These are phyloP conservation scores for Gigaspora rosea DNA, from an alignment of 192 early-diverging fungal species.

Conservation along the genomic window DNA sequence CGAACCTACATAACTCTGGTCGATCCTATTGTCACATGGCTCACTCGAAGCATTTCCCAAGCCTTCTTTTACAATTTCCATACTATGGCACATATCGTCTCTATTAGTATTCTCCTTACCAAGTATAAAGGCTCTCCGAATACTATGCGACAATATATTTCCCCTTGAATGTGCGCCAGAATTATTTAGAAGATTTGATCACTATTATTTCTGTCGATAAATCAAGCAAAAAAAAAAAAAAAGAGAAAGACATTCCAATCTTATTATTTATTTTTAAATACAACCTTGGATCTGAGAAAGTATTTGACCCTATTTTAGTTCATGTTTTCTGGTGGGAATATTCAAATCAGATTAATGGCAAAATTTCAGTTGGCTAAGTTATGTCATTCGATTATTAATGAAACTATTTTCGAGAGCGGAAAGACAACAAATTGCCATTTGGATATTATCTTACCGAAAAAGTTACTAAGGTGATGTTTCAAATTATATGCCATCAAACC, in stretches of 20 bases:
- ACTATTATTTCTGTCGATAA: not conserved
- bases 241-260: not conserved
- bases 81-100: too few species aligned
- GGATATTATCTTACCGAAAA: not conserved
- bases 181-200: conserved; percentile 31
- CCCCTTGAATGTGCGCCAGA: not conserved
- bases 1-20: too few species aligned
- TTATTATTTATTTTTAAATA: conserved; percentile 5
- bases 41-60: too few species aligned
- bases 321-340: conserved; percentile 34
- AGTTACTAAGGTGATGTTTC: conserved; percentile 7
- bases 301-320: conserved; percentile 5
- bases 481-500: not conserved
- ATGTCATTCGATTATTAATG: conserved; percentile 1
- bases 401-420: not conserved
- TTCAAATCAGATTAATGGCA: conserved; percentile 8
- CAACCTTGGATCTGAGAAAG: not conserved
- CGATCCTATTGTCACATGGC: too few species aligned
- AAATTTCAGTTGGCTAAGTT: conserved; percentile 19
- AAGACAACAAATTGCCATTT: not conserved
- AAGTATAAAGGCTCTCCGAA: too few species aligned
- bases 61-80: too few species aligned
- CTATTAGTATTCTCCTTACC: too few species aligned
- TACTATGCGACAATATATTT: too few species aligned
- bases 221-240: not conserved